Percentiles rank a stretch among this genome's conserved stretches.
Conservation (phyloP, 2,329 filamentous ascomycete species). For the Colletotrichum sp. region DNA sequence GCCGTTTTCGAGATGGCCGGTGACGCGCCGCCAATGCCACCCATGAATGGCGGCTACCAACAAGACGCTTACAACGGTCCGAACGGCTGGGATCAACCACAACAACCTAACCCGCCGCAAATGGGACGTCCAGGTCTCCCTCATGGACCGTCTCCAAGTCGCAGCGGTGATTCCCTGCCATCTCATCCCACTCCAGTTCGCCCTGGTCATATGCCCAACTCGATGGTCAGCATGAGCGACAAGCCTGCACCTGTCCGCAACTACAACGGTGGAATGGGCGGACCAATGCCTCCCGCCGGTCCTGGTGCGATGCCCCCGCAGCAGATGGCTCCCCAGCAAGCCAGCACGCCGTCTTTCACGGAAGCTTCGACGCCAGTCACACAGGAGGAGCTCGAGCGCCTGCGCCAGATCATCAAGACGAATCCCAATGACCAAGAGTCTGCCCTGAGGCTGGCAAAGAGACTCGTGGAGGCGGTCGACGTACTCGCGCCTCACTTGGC, state of each 20-base stretch:
- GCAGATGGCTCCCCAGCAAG: constrained; percentile 30
- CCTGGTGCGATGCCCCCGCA: constrained; percentile 39
- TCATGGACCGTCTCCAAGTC: constrained; percentile 30
- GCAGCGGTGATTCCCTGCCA: constrained; percentile 53
- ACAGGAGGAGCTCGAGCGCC: constrained; percentile 74
- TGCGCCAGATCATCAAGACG: constrained; percentile 72
- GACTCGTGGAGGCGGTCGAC: constrained; percentile 82
- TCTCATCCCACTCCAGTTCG: constrained; percentile 68
- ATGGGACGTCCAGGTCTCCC: constrained; percentile 28
- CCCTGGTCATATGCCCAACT: constrained; percentile 65
- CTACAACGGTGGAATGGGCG: constrained; percentile 55
- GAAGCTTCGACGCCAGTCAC: constrained; percentile 65
- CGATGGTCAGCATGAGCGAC: constrained; percentile 58
- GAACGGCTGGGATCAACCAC: constrained; percentile 20
- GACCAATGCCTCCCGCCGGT: constrained; percentile 36
- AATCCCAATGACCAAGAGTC: constrained; percentile 76
- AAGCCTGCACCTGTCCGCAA: constrained; percentile 65
- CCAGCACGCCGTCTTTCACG: constrained; percentile 7
- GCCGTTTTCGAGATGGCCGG: constrained; percentile 78
- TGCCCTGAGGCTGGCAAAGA: constrained; percentile 79
- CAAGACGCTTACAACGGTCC: constrained; percentile 12
- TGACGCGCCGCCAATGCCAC: constrained; percentile 63
- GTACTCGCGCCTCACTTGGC: constrained; percentile 69
- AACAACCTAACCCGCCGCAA: background rate
- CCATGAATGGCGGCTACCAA: constrained; percentile 33